Evolutionary conservation across 1,284 basidiomycete genomes (phyloP).

Genomic region (Ceratobasidium theobromae): DNA sequence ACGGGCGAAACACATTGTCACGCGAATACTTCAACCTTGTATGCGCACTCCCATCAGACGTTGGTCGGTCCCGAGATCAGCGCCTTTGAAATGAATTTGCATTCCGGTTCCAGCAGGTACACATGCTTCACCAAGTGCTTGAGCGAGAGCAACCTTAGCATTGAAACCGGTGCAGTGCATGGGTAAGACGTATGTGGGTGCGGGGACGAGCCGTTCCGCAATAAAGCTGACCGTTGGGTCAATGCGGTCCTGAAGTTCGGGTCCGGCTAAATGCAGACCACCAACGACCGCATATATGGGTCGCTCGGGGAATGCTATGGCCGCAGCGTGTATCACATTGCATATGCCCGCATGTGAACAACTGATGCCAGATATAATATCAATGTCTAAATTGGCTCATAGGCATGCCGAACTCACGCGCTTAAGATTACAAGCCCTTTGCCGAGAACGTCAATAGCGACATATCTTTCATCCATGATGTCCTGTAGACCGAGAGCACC

Average conservation of each 20-base stretch:
- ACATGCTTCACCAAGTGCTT: constrained; percentile 67
- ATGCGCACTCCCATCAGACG: constrained; percentile 24
- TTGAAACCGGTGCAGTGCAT: constrained; percentile 83
- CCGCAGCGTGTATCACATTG: constrained; percentile 72
- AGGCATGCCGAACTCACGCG: constrained; percentile 53
- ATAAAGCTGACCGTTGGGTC: constrained; percentile 71
- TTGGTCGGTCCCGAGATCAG: not conserved
- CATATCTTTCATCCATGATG: constrained; percentile 81
- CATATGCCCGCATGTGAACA: constrained; percentile 84
- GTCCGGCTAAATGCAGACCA: constrained; percentile 73
- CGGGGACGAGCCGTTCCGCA: constrained; percentile 56
- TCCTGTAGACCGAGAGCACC: constrained; percentile 48
- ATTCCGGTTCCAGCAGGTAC: constrained; percentile 75
- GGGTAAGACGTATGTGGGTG: constrained; percentile 70
- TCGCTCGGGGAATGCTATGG: constrained; percentile 55
- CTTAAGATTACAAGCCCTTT: constrained; percentile 81
- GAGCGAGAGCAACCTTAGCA: constrained; percentile 65
- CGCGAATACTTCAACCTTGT: constrained; percentile 3
- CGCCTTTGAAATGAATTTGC: constrained; percentile 52
- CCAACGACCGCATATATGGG: constrained; percentile 81
- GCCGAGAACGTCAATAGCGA: constrained; percentile 69
- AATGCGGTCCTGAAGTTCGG: constrained; percentile 63
- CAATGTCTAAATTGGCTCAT: not conserved
- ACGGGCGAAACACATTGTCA: not conserved
- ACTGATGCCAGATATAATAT: constrained; percentile 44